Evolutionary conservation across 371 early-diverging fungal genomes (phyloP).

Genomic region (Apophysomyces trapeziformis): DNA sequence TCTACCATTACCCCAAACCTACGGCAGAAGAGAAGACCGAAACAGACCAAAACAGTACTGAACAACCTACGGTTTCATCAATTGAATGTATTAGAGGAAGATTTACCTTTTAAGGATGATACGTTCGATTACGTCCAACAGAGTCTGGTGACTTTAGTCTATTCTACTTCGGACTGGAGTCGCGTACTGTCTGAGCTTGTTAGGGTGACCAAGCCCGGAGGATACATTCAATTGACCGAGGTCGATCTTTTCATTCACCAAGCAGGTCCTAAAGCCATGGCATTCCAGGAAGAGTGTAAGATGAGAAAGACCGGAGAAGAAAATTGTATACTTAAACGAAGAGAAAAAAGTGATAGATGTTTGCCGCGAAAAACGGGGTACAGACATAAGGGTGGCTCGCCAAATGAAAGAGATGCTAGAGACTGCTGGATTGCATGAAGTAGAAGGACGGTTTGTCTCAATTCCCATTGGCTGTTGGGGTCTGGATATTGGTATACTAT

Average conservation of each 20-base stretch:
- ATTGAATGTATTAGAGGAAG: slow-evolving; percentile 18
- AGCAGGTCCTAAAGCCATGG: slow-evolving; percentile 12
- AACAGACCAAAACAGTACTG: slow-evolving; percentile 14
- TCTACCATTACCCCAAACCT: neutral
- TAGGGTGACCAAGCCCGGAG: slow-evolving; percentile 32
- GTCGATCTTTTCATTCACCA: slow-evolving; percentile 13
- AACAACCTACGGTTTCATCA: slow-evolving; percentile 35
- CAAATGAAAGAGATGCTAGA: slow-evolving; percentile 21
- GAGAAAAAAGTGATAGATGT: slow-evolving; percentile 18
- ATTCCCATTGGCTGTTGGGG: slow-evolving; percentile 42
- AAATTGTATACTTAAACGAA: neutral
- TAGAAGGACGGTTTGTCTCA: slow-evolving; percentile 22
- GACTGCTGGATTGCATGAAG: slow-evolving; percentile 22
- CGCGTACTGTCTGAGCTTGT: slow-evolving; percentile 23
- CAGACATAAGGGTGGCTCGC: slow-evolving; percentile 28
- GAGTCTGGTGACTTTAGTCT: slow-evolving; percentile 20
- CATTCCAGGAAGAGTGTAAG: slow-evolving; percentile 11
- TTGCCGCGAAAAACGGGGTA: slow-evolving; percentile 17
- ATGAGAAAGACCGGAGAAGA: neutral
- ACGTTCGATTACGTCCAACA: slow-evolving; percentile 32
- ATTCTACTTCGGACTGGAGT: slow-evolving; percentile 26
- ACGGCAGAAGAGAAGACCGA: neutral
- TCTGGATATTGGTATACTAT: slow-evolving; percentile 33
- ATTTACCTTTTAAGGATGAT: slow-evolving; percentile 25
- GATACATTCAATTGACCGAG: slow-evolving; percentile 20